Base-by-base conservation (phyloP, 768 basidiomycete genomes). In the Pleurotus pulmonarius region DNA sequence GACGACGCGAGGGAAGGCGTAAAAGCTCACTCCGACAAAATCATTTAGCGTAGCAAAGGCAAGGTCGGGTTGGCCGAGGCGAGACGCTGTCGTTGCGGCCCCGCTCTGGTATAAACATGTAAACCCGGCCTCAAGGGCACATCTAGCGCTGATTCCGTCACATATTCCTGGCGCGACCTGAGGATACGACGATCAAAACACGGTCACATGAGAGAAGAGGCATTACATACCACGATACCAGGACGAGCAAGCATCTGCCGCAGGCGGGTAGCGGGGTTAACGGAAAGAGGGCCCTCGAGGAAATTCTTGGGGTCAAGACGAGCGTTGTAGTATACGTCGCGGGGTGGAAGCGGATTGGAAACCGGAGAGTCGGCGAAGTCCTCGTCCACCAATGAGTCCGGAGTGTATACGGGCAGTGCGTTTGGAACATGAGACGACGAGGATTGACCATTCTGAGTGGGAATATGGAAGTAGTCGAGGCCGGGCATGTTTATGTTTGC, bases 91-190 rank as follows among this genome's bases (percentile, higher is more conserved):
- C 0, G 89, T 91, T 12, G 88, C 87, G 47, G 89, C 88, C 44
- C 89, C 89, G 63, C 87, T 53, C 70, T 90, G 89, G 67, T 91
- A 92, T 55, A 90, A 59, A 61, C 88, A 90, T 20, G 79, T 76
- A 61, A 91, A 92, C 18, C 89, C 89, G 26, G 88, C 87, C 70
- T 92, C 89, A 4, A 91, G 69, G 6, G 90, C 90, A 60, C 88
- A 88, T 29, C 90, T 79, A 7, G 88, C 88, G 62, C 87, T 89
- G 63, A 92, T 90, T 51, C 87, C 88, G 56, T 90, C 88, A 56
- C 88, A 88, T 41, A 90, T 85, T 41, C 88, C 88, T 13, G 87
- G 88, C 3, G 87, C 88, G 62, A 88, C 69, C 87, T 88, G 46
- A 13, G 25, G 16, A 20, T 22, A 11, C 29, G 9, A 11, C 11